These are phyloP conservation scores for Umbelopsis isabellina DNA, from an alignment of 192 early-diverging fungal genomes.

Conservation along the genomic window DNA sequence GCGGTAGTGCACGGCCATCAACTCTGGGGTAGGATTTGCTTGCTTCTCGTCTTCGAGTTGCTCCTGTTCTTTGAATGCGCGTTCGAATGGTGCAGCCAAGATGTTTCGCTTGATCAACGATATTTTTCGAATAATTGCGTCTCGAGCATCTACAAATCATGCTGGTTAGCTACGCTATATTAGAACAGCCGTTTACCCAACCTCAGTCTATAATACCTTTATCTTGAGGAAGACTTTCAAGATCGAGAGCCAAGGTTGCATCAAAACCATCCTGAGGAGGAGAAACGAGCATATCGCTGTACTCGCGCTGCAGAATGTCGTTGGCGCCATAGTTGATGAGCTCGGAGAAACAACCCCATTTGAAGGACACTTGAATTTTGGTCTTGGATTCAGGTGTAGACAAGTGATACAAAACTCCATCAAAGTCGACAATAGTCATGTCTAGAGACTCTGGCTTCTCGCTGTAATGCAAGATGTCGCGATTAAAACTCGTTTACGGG, in stretches of 20 bases:
- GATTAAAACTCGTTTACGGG: neutral
- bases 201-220: constrained; percentile 50
- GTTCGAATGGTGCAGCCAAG: constrained; percentile 91
- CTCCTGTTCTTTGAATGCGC: constrained; percentile 83
- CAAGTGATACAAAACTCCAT: constrained; percentile 90
- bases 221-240: constrained; percentile 76
- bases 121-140: constrained; percentile 78
- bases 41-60: constrained; percentile 73
- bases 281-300: constrained; percentile 68
- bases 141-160: constrained; percentile 39
- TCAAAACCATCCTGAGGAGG: constrained; percentile 71
- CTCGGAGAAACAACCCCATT: constrained; percentile 84
- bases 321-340: constrained; percentile 81
- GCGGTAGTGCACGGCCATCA: constrained; percentile 95
- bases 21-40: constrained; percentile 67
- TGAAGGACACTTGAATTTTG: constrained; percentile 76
- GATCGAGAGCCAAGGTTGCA: constrained; percentile 82
- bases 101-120: constrained; percentile 93
- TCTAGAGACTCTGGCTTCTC: constrained; percentile 72
- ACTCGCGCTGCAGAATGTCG: constrained; percentile 82
- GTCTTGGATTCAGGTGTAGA: constrained; percentile 62
- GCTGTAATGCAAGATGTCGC: constrained; percentile 34
- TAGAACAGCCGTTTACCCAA: neutral
- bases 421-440: constrained; percentile 93
- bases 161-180: too few relatives aligned